These are phyloP conservation scores for Euphorbia schlechtendalii DNA, from an alignment of 441 rosid species.

Conservation along the genomic window DNA sequence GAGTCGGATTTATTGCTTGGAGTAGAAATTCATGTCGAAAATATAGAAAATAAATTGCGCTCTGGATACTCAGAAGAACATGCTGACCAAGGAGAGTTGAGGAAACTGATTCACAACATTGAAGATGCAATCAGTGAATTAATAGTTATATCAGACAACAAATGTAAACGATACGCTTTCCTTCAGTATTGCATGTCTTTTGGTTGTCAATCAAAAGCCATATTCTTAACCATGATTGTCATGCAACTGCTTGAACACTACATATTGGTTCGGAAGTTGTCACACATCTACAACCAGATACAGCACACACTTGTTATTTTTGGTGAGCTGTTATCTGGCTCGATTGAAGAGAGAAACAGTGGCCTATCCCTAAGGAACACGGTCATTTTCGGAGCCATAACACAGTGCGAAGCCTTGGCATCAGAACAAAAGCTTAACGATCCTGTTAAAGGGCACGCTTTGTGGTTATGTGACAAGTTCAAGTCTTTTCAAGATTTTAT, in stretches of 20 bases:
- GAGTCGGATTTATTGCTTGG: conserved; percentile 1
- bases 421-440: not conserved
- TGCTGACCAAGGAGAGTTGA: not conserved
- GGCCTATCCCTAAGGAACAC: not conserved
- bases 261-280: not conserved
- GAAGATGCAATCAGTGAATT: conserved; percentile 2
- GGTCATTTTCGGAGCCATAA: not conserved
- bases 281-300: not conserved
- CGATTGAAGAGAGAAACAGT: not conserved
- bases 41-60: not conserved
- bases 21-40: not conserved
- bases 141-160: not conserved
- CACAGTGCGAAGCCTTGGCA: not conserved
- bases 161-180: not conserved
- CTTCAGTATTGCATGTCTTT: not conserved
- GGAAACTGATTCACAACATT: not conserved
- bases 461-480: conserved; percentile 4
- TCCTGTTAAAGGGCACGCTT: not conserved
- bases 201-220: not conserved
- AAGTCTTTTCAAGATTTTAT: not conserved
- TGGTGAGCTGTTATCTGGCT: not conserved
- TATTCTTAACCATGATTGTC: not conserved
- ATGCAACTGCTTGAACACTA: not conserved
- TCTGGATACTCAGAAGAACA: not conserved
- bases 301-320: not conserved